Evolutionary conservation across 352 stramenopile species (phyloP), one percentile per base, ranked within the genome.

Genomic region (Globisporangium emineosum): DNA sequence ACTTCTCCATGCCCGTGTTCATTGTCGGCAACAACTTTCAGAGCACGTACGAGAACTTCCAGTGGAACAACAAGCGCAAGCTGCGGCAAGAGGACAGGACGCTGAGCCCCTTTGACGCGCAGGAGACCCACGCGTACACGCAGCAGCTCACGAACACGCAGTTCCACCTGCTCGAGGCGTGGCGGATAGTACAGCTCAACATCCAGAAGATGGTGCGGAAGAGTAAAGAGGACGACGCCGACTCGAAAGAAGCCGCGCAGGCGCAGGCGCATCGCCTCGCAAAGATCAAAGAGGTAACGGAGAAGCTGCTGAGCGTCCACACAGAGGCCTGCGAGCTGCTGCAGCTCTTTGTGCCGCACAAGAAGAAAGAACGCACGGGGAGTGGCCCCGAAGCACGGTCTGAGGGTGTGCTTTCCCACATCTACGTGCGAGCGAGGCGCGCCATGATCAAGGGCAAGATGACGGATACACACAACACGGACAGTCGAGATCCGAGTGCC

Each of bases 11-110:
- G 83, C 86, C 86, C 3, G 57, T 92, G 17, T 83, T 85, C 3
- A 91, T 91, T 68, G 74, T 94, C 53, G 86, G 86, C 17, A 89
- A 80, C 52, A 90, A 90, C 37, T 94, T 89, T 57, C 68, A 91
- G 17, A 66, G 65, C 23, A 86, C 72, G 1, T 83, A 90, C 68
- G 77, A 89, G 49, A 76, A 72, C 29, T 88, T 86, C 57, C 77
- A 90, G 56, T 58, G 79, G 56, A 79, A 76, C 49, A 79, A 75
- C 35, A 82, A 79, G 32, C 78, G 76, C 33, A 88, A 85, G 40
- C 29, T 79, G 3, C 76, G 73, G 8, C 80, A 75, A 21, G 64
- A 77, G 2, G 78, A 89, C 60, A 65, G 70, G 17, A 88, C 82
- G 1, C 71, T 89, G 13, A 75, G 69, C 47, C 71, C 79, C 5